phyloP scores from a whole-genome alignment of 2,329 filamentous ascomycete species.

The Juglanconis oblonga region DNA sequence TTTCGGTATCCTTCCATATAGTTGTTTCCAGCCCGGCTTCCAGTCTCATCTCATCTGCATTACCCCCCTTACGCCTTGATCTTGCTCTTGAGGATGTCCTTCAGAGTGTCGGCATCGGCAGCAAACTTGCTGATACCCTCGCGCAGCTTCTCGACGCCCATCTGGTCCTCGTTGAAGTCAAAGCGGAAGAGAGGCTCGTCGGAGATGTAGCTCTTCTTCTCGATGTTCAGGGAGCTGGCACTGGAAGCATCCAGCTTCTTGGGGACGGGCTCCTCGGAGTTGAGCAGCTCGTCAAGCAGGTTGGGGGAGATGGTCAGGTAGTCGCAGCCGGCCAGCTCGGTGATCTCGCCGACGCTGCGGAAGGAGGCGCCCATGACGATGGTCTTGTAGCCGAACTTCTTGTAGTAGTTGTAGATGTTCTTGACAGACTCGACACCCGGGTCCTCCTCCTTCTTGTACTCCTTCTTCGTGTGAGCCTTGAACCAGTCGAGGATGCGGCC shows the following conservation, averaged over 20 bases:
- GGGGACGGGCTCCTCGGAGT: constrained; percentile 76
- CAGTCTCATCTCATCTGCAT: background rate
- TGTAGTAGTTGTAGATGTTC: constrained; percentile 99
- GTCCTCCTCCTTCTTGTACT: constrained; percentile 85
- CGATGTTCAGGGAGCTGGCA: constrained; percentile 68
- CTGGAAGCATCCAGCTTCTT: constrained; percentile 81
- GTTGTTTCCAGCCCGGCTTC: background rate
- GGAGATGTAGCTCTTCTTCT: constrained; percentile 88
- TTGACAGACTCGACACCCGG: constrained; percentile 94
- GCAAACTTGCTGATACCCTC: constrained; percentile 99
- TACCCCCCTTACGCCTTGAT: constrained; percentile 45
- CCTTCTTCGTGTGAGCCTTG: constrained; percentile 94
- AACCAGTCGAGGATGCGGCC: constrained; percentile 99
- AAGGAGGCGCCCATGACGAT: constrained; percentile 99
- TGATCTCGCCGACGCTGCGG: constrained; percentile 95
- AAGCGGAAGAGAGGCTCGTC: constrained; percentile 93
- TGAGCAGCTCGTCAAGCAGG: constrained; percentile 90
- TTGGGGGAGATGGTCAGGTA: constrained; percentile 97
- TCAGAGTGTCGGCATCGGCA: constrained; percentile 89
- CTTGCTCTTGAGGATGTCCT: constrained; percentile 89
- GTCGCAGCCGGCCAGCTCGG: constrained; percentile 95
- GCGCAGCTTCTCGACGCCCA: constrained; percentile 98
- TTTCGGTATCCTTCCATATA: background rate
- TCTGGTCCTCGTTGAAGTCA: constrained; percentile 99
- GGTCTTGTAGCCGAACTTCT: constrained; percentile 98